phyloP scores from a whole-genome alignment of 2,329 filamentous ascomycete genomes.

The Aspergillus alliaceus region DNA sequence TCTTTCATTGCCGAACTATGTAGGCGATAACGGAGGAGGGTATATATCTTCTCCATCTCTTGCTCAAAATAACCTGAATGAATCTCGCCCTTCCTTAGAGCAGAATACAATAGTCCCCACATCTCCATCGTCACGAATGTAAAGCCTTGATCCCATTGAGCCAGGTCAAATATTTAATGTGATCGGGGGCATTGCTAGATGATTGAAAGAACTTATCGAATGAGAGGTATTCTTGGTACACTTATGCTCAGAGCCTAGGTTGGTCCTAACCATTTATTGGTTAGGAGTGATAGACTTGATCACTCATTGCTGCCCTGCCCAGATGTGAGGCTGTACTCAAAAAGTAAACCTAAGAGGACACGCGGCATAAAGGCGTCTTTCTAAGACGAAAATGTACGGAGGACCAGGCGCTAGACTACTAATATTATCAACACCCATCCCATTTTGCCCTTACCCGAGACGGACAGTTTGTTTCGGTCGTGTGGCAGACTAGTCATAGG shows the following conservation, averaged over 20 bases:
- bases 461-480: conserved; percentile 9
- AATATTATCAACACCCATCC: not conserved
- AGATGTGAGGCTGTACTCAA: not conserved
- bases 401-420: not conserved
- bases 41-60: not conserved
- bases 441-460: conserved; percentile 4
- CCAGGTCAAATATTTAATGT: not conserved
- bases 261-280: not conserved
- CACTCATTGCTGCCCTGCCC: not conserved
- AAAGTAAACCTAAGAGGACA: not conserved
- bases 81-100: not conserved
- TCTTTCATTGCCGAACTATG: not conserved
- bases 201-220: not conserved
- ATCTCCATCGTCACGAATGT: not conserved
- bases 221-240: not conserved
- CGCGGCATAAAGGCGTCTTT: not conserved
- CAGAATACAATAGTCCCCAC: not conserved
- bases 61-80: not conserved
- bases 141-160: not conserved
- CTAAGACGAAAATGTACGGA: not conserved
- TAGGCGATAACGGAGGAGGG: not conserved
- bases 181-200: not conserved
- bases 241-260: not conserved
- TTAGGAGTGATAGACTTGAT: not conserved
- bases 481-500: conserved; percentile 7